A percentile compares a stretch with the other conserved stretches of the same genome.
These are phyloP conservation scores for Ligustrum vulgare DNA, from an alignment of 257 asterid genomes.

Conservation along the genomic window DNA sequence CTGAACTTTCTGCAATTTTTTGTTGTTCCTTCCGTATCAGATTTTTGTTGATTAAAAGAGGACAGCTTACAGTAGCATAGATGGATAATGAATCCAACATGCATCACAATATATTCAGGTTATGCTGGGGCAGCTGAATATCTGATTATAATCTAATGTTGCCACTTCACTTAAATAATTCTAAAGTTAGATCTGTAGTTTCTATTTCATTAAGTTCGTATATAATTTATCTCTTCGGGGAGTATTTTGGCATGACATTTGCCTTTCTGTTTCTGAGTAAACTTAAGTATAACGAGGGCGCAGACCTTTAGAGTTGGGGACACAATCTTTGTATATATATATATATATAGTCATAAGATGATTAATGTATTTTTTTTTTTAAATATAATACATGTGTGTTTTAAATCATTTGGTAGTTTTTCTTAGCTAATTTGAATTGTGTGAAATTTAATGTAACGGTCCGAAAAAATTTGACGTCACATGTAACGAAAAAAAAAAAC, in stretches of 20 bases:
- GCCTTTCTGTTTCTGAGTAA: neutral
- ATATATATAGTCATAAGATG: too few species aligned
- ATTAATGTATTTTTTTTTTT: too few species aligned
- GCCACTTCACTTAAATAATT: neutral
- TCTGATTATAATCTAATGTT: neutral
- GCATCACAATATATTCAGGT: neutral
- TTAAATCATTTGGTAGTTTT: too few species aligned
- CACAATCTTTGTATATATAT: too few species aligned
- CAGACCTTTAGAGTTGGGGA: too few species aligned
- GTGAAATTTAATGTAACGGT: too few species aligned
- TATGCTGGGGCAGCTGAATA: neutral
- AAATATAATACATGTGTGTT: too few species aligned
- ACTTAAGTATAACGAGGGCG: neutral
- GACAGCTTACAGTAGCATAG: neutral
- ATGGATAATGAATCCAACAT: neutral
- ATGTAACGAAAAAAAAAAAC: too few species aligned
- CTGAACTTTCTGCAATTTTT: neutral
- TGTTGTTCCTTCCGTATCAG: neutral
- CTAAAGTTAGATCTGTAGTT: neutral
- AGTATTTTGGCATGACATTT: neutral
- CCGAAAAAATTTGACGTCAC: too few species aligned
- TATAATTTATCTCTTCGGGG: neutral
- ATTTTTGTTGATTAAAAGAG: neutral
- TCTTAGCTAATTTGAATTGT: too few species aligned
- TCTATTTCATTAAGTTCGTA: neutral